phyloP scores from a whole-genome alignment of 352 stramenopile species.

The Globisporangium irregulare region DNA sequence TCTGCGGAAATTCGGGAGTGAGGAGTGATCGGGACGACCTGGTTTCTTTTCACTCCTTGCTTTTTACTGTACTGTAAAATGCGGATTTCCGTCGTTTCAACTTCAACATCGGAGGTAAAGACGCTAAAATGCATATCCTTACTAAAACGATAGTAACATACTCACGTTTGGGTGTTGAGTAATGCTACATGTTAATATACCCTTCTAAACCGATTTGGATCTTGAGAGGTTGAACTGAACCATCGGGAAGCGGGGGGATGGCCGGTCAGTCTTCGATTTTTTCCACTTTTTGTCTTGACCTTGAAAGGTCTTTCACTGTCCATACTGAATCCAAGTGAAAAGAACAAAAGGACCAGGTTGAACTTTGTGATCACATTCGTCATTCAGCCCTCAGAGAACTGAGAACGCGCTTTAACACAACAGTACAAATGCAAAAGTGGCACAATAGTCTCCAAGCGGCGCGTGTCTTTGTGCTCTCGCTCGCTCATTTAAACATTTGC shows the following conservation, averaged over 20 bases:
- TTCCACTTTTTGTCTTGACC: not conserved
- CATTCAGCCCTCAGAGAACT: too few relatives aligned
- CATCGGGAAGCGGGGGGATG: not conserved
- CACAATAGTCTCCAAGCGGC: not conserved
- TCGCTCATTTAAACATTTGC: not conserved
- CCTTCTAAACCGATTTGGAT: not conserved
- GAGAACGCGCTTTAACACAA: too few relatives aligned
- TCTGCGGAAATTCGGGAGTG: not conserved
- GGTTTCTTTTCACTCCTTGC: not conserved
- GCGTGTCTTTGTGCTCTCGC: not conserved
- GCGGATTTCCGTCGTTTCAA: not conserved
- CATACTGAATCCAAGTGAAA: conserved; percentile 10
- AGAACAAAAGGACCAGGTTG: not conserved
- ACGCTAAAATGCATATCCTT: not conserved
- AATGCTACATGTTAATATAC: not conserved
- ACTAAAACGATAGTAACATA: not conserved
- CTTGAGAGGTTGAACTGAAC: not conserved
- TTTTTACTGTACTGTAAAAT: not conserved
- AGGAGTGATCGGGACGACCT: not conserved
- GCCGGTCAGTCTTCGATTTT: conserved; percentile 1
- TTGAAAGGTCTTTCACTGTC: not conserved
- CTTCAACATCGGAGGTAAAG: conserved; percentile 1
- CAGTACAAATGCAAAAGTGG: too few relatives aligned
- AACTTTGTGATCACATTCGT: not conserved
- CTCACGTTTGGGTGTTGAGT: too few relatives aligned